Base-by-base conservation (phyloP, 257 asterid species). In the Vinca minor region DNA sequence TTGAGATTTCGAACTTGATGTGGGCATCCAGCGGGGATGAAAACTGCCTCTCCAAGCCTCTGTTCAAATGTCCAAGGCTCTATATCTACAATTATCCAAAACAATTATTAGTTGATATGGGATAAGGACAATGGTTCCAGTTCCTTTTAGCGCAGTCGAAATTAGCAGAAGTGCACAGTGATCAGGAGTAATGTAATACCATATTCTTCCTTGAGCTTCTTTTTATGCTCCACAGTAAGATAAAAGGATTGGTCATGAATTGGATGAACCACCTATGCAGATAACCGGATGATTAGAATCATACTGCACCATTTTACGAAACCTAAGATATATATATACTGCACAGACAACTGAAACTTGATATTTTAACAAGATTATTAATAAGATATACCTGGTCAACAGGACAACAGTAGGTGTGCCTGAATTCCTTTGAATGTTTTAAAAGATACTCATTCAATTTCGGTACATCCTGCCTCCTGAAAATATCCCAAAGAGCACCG, bases 11-110 rank as follows among this genome's bases (percentile, higher is more conserved):
- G 83, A 74, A 92, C 98, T 84, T 92, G 98, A 68, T 92, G 98
- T 52, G 98, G 98, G 61, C 98, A 92, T 10, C 98, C 98, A 23
- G 98, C 98, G 17, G 98, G 98, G 63, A 92, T 88, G 70, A 91
- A 88, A 56, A 91, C 93, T 3, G 98, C 95, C 73, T 92, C 98
- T 47, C 98, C 98, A 25, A 89, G 82, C 65, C 71, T 78, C 69
- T 92, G 96, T 70, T 85, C 93, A 55, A 92, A 92, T 0, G 98
- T 87, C 98, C 98, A 92, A 44, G 98, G 88, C 74, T 89, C 98
- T 52, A 92, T 48, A 63, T 95, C 98, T 92, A 77, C 46, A 71
- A 61, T 47, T 20, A 28, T 56, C 64, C 59, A 38, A n/a, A 71
- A n/a, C 7, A 12, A 50, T 56, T 17, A 7, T n/a, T n/a, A 56